Evolutionary conservation across 306 rosid genomes (phyloP), one percentile per base, ranked within the genome.

Genomic region (Dryas drummondii): DNA sequence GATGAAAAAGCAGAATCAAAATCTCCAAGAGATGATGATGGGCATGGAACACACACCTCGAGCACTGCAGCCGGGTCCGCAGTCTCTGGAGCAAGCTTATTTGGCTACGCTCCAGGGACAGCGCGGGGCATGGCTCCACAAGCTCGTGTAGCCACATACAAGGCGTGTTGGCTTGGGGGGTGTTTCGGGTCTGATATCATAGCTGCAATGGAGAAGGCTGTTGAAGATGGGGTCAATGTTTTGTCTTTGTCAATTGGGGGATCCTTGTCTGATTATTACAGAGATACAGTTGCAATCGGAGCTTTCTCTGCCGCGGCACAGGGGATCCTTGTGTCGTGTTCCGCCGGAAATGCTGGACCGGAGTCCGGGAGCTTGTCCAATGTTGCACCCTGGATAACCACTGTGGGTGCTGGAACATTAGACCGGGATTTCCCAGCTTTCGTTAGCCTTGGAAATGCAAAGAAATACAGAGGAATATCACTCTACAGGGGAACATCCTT

Each of bases 11-110:
- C 2, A 27, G 97, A 90, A 83, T 91, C 96, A 9, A 91, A 76
- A 73, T 94, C 98, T 55, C 98, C 98, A 0, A 85, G 97, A 78
- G 98, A 94, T 41, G 93, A 84, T 62, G 91, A 87, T 0, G 98
- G 98, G 49, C 98, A 94, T 11, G 98, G 98, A 77, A 91, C 89
- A 69, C 98, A 94, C 78, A 94, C 98, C 56, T 90, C 96, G 47
- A 83, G 94, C 37, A 94, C 97, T 16, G 97, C 94, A 59, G 91
- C 88, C 3, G 98, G 98, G 9, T 88, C 98, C 0, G 79, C 77
- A 1, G 96, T 87, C 53, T 16, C 75, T 8, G 93, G 87, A 47
- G 96, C 98, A 13, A 91, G 79, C 91, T 89, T 94, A 58, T 86
- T 84, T 50, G 90, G 94, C 52, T 91, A 67, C 66, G 98, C 97